phyloP scores from a whole-genome alignment of 345 rosid genomes.

The Garcia nutans region DNA sequence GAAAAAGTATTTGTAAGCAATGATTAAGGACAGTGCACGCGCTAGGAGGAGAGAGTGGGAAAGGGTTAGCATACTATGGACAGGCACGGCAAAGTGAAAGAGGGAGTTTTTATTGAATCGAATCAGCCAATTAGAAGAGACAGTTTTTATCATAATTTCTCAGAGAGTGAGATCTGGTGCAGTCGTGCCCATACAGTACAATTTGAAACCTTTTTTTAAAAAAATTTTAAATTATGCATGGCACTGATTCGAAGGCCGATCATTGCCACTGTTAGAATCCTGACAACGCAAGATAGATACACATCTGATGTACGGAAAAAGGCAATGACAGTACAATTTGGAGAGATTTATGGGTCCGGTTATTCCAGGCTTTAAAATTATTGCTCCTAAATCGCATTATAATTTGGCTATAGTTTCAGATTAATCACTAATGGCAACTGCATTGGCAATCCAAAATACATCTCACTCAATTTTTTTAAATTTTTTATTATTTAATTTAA shows the following conservation, averaged over 20 bases:
- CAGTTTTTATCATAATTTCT: conserved; percentile 2
- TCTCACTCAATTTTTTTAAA: too few species aligned
- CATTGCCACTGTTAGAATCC: background rate
- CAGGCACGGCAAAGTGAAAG: conserved; percentile 1
- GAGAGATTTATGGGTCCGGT: too few species aligned
- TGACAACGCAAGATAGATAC: background rate
- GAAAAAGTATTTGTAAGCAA: background rate
- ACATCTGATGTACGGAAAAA: too few species aligned
- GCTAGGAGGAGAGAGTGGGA: background rate
- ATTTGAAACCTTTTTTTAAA: background rate
- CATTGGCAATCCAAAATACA: too few species aligned
- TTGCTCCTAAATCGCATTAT: too few species aligned
- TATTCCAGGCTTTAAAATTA: too few species aligned
- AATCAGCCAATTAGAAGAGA: conserved; percentile 32
- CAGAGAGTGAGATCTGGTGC: background rate
- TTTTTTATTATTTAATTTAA: too few species aligned
- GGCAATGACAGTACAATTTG: too few species aligned
- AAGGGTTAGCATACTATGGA: background rate
- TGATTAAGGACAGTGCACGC: background rate
- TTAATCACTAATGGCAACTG: too few species aligned
- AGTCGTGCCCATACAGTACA: background rate
- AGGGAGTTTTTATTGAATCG: background rate
- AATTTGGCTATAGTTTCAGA: too few species aligned
- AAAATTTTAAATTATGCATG: too few species aligned
- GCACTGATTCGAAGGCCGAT: background rate